Evolutionary conservation across 768 basidiomycete genomes (phyloP), one percentile per base, ranked within the genome.

Genomic region (Dacryopinax primogenitus): DNA sequence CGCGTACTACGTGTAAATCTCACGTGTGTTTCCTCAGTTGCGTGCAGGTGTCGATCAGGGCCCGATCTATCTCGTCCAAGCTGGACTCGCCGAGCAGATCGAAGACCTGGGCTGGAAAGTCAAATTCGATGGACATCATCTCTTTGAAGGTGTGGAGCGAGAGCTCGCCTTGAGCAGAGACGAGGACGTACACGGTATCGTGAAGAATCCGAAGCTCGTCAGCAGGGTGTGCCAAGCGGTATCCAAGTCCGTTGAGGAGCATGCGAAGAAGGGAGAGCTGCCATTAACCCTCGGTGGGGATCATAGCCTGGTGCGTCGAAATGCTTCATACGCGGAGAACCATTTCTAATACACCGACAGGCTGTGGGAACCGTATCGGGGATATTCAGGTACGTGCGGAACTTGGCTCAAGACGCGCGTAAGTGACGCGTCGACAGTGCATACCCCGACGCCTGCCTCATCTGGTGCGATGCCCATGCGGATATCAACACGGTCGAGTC

Each of bases 401-500:
- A 28, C n/a, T 1, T 16, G 9, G 37, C 64, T 35, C 33, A 58
- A 26, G 51, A 30, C 23, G 35, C 37, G 41, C 3, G 23, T 58
- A 36, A 21, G 34, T 26, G 7, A 16, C 30, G 44, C 39, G 15
- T 51, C 39, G 32, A 44, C 37, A 69, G 72, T 61, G 74, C 74
- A 47, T 76, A 78, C 70, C 79, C 79, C 21, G 76, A 80, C 66
- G 78, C 78, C 1, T 90, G 90, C 73, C 86, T 99, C 35, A 78
- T 99, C 67, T 98, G 96, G 96, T 79, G 98, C 66, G 96, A 99
- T 73, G 96, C 96, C 1, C 96, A 97, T 71, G 88, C 92, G 21
- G 96, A 98, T 73, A 92, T 99, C 78, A 97, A 99, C 76, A 96
- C 94, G 4, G 77, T 82, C 12, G 84, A 87, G 65, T 84, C 89